Conservation (phyloP, 75 land plant genomes). For the Picea glauca region DNA sequence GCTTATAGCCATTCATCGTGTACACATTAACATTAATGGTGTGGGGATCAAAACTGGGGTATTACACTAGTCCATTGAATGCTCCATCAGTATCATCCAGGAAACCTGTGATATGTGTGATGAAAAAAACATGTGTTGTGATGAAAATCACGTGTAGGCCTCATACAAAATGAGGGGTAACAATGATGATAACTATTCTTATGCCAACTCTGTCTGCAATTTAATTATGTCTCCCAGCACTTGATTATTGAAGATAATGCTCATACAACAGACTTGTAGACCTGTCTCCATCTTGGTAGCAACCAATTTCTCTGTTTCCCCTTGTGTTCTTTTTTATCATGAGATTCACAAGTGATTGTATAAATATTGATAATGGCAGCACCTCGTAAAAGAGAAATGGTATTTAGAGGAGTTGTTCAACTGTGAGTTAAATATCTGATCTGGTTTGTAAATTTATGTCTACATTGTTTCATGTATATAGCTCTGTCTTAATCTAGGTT, state of each 20-base stretch:
- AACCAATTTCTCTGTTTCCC: background rate
- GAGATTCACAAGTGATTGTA: background rate
- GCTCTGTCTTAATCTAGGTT: background rate
- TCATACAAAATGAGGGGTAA: no score
- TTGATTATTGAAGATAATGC: background rate
- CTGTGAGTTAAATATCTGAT: background rate
- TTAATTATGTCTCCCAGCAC: background rate
- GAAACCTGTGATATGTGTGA: no score
- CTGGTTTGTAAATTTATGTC: background rate
- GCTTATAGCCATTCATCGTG: no score
- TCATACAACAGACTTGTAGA: background rate
- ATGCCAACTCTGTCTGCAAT: background rate
- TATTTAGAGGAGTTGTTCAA: background rate
- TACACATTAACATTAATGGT: no score
- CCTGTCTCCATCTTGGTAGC: no score
- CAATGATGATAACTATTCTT: background rate
- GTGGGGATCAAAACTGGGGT: no score
- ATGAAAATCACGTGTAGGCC: no score
- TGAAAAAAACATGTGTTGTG: no score
- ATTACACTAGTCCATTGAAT: no score
- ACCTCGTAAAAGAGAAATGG: background rate
- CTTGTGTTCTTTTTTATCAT: background rate
- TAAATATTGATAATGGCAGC: background rate
- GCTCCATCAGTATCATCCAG: no score
- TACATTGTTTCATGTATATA: background rate